Evolutionary conservation across 495 filamentous ascomycete species (phyloP).

Genomic region (Emericellopsis terricola): DNA sequence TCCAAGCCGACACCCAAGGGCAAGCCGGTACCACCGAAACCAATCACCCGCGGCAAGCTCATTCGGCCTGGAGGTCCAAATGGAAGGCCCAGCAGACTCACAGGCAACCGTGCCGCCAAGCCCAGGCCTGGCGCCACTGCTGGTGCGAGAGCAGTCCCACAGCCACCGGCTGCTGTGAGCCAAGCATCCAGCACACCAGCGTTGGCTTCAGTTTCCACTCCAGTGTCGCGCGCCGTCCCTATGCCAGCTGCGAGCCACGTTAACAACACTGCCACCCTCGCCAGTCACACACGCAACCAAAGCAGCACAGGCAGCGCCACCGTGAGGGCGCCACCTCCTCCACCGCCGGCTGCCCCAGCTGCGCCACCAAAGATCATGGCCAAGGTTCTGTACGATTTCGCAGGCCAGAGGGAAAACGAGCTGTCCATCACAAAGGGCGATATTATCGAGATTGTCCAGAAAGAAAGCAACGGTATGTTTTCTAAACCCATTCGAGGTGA

Average conservation of each 20-base stretch:
- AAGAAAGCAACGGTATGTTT: constrained; percentile 68
- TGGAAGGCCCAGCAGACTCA: constrained; percentile 53
- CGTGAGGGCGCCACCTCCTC: constrained; percentile 42
- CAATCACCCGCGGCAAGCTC: constrained; percentile 80
- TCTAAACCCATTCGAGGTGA: not conserved
- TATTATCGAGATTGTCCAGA: constrained; percentile 67
- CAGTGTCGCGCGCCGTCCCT: constrained; percentile 1
- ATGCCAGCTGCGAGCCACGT: not conserved
- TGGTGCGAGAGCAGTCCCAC: constrained; percentile 26
- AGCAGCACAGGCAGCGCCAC: constrained; percentile 21
- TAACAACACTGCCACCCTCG: constrained; percentile 10
- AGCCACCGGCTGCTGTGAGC: constrained; percentile 21
- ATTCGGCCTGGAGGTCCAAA: constrained; percentile 78
- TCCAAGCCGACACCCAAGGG: constrained; percentile 73
- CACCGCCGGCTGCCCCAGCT: constrained; percentile 55
- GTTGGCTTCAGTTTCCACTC: constrained; percentile 7
- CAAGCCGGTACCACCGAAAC: constrained; percentile 67
- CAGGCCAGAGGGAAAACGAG: constrained; percentile 59
- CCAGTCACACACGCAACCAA: constrained; percentile 26
- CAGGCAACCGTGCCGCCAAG: constrained; percentile 33
- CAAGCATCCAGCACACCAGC: constrained; percentile 6
- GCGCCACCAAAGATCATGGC: constrained; percentile 55
- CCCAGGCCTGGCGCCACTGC: constrained; percentile 22
- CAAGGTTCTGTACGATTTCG: constrained; percentile 79
- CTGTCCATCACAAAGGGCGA: constrained; percentile 60